Evolutionary conservation across 495 filamentous ascomycete species (phyloP).

Genomic region (Daldinia caldariorum): DNA sequence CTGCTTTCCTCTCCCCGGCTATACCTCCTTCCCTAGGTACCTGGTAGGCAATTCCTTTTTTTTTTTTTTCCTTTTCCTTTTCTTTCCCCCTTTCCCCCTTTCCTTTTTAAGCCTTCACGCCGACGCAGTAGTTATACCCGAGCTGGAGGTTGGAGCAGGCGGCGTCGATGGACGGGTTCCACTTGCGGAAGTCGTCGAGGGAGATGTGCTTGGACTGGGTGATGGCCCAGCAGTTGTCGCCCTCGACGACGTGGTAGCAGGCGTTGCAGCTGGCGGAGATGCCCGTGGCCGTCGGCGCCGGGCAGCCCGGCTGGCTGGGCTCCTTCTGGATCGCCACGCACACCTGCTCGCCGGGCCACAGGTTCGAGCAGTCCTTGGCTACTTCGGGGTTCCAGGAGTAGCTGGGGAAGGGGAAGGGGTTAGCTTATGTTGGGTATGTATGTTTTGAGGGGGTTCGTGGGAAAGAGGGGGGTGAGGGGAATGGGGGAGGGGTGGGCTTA

Average conservation of each 20-base stretch:
- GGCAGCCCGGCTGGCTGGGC: constrained; percentile 22
- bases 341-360: constrained; percentile 36
- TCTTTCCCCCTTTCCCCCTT: too few species aligned
- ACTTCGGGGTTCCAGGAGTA: constrained; percentile 47
- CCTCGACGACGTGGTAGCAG: constrained; percentile 39
- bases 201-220: constrained; percentile 15
- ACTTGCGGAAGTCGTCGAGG: constrained; percentile 27
- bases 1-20: neutral
- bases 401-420: constrained; percentile 17
- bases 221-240: constrained; percentile 38
- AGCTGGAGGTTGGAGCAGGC: constrained; percentile 51
- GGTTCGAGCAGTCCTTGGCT: constrained; percentile 36
- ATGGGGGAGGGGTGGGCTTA: constrained; percentile 17
- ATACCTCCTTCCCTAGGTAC: too few species aligned
- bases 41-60: too few species aligned
- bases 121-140: constrained; percentile 52
- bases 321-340: constrained; percentile 22
- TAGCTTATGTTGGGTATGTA: constrained; percentile 10
- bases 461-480: neutral
- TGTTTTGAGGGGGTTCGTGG: neutral
- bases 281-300: constrained; percentile 20
- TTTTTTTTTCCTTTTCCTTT: too few species aligned
- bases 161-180: constrained; percentile 45
- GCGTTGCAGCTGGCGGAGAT: constrained; percentile 33
- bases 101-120: constrained; percentile 20